phyloP scores from a whole-genome alignment of 768 basidiomycete genomes.

The Gymnopilus junonius region DNA sequence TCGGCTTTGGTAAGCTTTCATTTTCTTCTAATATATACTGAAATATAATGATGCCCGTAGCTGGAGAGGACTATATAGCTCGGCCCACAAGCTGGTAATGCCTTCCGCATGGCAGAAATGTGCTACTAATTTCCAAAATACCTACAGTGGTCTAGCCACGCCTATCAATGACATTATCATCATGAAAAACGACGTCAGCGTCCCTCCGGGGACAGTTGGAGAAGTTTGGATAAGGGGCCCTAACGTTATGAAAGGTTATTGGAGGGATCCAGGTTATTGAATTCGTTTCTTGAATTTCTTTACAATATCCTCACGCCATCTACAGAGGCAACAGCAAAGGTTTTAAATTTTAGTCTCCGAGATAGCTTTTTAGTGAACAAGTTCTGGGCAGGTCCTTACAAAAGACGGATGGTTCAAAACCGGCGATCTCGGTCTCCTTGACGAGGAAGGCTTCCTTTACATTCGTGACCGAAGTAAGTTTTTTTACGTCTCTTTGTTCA shows the following conservation, averaged over 20 bases:
- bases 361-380: not conserved
- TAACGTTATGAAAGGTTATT: conserved; percentile 67
- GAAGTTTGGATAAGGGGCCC: conserved; percentile 63
- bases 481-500: not conserved
- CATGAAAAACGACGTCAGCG: conserved; percentile 40
- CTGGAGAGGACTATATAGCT: conserved; percentile 55
- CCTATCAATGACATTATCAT: conserved; percentile 62
- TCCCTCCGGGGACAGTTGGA: conserved; percentile 43
- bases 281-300: not conserved
- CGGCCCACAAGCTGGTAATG: conserved; percentile 50
- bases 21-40: not conserved
- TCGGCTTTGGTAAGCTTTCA: conserved; percentile 37
- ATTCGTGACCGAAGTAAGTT: conserved; percentile 55
- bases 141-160: conserved; percentile 51
- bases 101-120: not conserved
- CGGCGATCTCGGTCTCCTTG: conserved; percentile 57
- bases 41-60: conserved; percentile 19
- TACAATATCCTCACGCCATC: not conserved
- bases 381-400: conserved; percentile 37
- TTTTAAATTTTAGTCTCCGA: conserved; percentile 1
- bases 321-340: conserved; percentile 47
- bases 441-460: conserved; percentile 62
- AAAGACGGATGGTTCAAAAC: conserved; percentile 60
- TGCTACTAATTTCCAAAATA: not conserved
- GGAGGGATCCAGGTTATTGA: conserved; percentile 54